Percentiles rank a stretch among this genome's conserved stretches.
Evolutionary conservation across 73 alveolate genomes (phyloP).

Genomic region (Halteria grandinella): DNA sequence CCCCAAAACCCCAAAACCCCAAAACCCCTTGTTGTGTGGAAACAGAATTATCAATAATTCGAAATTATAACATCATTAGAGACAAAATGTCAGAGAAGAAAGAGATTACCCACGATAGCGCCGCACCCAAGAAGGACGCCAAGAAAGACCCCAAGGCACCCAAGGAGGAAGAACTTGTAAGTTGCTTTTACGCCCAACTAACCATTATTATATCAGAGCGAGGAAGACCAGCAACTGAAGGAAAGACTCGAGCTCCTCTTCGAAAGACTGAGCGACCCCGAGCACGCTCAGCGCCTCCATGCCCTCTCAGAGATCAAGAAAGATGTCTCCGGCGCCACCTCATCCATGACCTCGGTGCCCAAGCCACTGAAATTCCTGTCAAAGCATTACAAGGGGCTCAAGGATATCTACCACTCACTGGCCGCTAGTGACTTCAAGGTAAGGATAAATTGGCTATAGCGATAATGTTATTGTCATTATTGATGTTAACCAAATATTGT

Average conservation of each 20-base stretch:
- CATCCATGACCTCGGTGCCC: constrained; percentile 98
- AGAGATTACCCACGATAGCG: background rate
- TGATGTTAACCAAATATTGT: constrained; percentile 28
- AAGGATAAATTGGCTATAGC: constrained; percentile 16
- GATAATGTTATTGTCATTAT: constrained; percentile 34
- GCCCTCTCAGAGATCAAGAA: constrained; percentile 80
- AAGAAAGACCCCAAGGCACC: constrained; percentile 1
- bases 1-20: too few relatives aligned
- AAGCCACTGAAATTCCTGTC: constrained; percentile 93
- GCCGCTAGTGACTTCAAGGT: background rate
- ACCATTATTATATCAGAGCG: background rate
- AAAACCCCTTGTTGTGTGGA: too few relatives aligned
- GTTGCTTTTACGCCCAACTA: too few relatives aligned
- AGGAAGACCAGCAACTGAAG: constrained; percentile 14
- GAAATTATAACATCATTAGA: too few relatives aligned
- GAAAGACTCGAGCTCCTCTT: constrained; percentile 35
- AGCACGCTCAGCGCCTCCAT: constrained; percentile 42
- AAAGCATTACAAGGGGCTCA: constrained; percentile 75
- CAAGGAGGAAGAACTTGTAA: constrained; percentile 48
- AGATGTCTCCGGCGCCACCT: constrained; percentile 91
- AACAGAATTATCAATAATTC: too few relatives aligned
- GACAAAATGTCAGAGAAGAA: background rate
- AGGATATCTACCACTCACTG: constrained; percentile 59
- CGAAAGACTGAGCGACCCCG: constrained; percentile 26
- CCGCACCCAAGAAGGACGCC: background rate